Conservation (phyloP, 768 basidiomycete genomes). For the Phanerochaete carnosa region DNA sequence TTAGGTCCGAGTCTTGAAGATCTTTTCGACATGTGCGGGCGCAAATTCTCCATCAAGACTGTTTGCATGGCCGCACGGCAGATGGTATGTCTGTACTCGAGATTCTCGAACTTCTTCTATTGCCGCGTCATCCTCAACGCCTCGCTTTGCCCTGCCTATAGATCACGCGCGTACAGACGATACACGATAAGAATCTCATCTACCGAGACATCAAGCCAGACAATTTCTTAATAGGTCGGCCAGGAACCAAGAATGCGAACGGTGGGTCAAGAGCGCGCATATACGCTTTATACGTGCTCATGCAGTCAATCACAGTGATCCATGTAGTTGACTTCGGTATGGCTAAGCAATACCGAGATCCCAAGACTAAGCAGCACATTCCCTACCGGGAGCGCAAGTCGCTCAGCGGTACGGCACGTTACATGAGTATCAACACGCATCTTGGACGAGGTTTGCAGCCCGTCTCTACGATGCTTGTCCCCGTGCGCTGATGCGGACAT, state of each 20-base stretch:
- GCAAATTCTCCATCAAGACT: slow-evolving; percentile 97
- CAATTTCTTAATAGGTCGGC: slow-evolving; percentile 96
- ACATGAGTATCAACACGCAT: slow-evolving; percentile 99
- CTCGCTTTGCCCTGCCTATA: slow-evolving; percentile 28
- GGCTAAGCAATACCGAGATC: slow-evolving; percentile 99
- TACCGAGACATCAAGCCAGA: slow-evolving; percentile 99
- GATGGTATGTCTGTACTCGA: slow-evolving; percentile 55
- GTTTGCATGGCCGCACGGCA: slow-evolving; percentile 99
- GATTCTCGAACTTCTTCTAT: background rate
- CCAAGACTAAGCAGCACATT: slow-evolving; percentile 99
- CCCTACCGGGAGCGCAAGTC: slow-evolving; percentile 98
- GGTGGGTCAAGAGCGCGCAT: slow-evolving; percentile 38
- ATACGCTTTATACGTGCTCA: background rate
- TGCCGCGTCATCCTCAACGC: background rate
- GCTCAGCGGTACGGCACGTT: slow-evolving; percentile 93
- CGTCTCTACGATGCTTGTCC: slow-evolving; percentile 6
- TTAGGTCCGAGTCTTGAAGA: slow-evolving; percentile 96
- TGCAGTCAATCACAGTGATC: slow-evolving; percentile 31
- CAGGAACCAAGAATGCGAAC: slow-evolving; percentile 87
- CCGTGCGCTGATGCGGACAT: background rate
- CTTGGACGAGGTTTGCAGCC: slow-evolving; percentile 76
- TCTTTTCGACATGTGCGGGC: slow-evolving; percentile 97
- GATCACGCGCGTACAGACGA: slow-evolving; percentile 94
- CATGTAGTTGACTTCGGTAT: slow-evolving; percentile 99
- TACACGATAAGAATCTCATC: slow-evolving; percentile 99